Base-by-base conservation (phyloP, 208 protist species). In the Angomonas ambiguus region DNA sequence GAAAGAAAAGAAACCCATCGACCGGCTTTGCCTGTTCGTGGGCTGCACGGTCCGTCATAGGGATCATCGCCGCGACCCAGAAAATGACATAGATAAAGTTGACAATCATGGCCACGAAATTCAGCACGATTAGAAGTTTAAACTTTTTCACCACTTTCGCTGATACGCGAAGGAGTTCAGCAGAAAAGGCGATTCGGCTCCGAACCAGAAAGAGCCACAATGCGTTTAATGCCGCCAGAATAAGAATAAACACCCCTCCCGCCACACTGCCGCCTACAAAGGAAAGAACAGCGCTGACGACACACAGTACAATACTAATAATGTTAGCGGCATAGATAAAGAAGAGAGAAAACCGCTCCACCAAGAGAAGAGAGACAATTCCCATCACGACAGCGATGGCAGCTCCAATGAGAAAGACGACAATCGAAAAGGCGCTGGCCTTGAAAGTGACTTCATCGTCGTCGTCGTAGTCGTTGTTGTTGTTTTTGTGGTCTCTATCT, bases 121-220 rank as follows among this genome's bases (percentile, higher is more conserved):
- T 82, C 27, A 79, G 70, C 5, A 79, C 51, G 31, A 90, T 78
- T 30, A 85, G 79, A 2, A 70, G 51, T 67, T 89, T 87, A 79
- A 92, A 88, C 33, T 69, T 38, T 20, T 24, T 53, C 11, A 93
- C 62, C 8, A 93, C 49, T 49, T 58, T 49, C n/a, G 74, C 59
- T 6, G 87, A 68, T 1, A 75, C 65, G 30, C 69, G 62, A 6
- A 96, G 74, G 16, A 93, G 77, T 55, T 72, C 80, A 1, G 85
- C 87, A 2, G 87, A 72, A 48, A 95, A 93, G 8, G 85, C 76
- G 59, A 96, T 95, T 53, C 87, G 87, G 20, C 65, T 16, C 25
- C 88, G 84, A 27, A 80, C 83, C 55, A 87, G 65, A 58, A 72
- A 91, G 30, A 94, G 28, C 72, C 83, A 90, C 22, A 93, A 16